Conservation (phyloP, 345 rosid species). For the Eucalyptus regnans region DNA sequence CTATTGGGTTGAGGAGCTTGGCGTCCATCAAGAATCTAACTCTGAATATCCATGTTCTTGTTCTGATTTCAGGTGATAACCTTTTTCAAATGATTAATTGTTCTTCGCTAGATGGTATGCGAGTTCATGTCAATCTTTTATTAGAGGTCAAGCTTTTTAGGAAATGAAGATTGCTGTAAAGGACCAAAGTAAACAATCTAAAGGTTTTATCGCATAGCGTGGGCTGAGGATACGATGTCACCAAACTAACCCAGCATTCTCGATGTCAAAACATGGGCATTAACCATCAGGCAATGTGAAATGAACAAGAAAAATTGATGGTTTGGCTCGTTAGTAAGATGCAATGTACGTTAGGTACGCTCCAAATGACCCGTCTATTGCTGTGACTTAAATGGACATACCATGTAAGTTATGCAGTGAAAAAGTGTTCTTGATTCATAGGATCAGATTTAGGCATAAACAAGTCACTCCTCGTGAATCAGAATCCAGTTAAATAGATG, state of each 20-base stretch:
- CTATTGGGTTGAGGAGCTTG: slow-evolving; percentile 30
- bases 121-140: background rate
- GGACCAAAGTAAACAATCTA: background rate
- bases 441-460: background rate
- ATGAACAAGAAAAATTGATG: background rate
- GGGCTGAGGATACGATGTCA: background rate
- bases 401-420: background rate
- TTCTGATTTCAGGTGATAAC: slow-evolving; percentile 56
- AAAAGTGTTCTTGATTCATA: background rate
- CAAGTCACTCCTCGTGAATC: background rate
- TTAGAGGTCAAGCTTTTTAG: background rate
- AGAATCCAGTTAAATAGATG: background rate
- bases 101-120: background rate
- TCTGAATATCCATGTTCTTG: slow-evolving; percentile 48
- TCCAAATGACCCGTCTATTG: background rate
- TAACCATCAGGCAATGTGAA: background rate
- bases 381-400: background rate
- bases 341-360: background rate
- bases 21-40: slow-evolving; percentile 30
- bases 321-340: background rate
- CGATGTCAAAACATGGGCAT: background rate
- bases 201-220: background rate
- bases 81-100: background rate
- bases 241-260: background rate
- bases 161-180: background rate